Percentiles rank a stretch among this genome's conserved stretches.
These are phyloP conservation scores for Colletotrichum sublineola DNA, from an alignment of 2,329 filamentous ascomycete species.

Conservation along the genomic window DNA sequence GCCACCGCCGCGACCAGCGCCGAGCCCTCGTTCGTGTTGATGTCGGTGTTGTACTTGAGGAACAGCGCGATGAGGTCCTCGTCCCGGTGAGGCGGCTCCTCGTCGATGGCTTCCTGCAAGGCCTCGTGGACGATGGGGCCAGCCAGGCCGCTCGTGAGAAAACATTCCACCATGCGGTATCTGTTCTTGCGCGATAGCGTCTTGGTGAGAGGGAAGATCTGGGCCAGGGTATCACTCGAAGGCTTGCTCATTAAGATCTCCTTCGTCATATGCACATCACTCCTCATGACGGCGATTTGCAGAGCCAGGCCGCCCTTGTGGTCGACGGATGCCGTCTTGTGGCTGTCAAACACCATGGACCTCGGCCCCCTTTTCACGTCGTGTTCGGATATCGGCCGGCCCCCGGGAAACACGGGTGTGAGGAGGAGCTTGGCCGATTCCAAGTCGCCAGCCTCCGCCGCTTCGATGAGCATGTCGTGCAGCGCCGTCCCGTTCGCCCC, in stretches of 20 bases:
- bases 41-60: constrained; percentile 64
- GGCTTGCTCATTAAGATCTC: constrained; percentile 63
- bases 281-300: constrained; percentile 61
- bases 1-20: constrained; percentile 62
- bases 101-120: constrained; percentile 65
- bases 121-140: constrained; percentile 62
- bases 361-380: constrained; percentile 42
- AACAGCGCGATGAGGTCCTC: constrained; percentile 66
- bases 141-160: constrained; percentile 63
- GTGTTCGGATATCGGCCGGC: constrained; percentile 43
- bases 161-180: constrained; percentile 63
- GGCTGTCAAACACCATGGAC: constrained; percentile 55
- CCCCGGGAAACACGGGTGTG: constrained; percentile 60
- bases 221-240: constrained; percentile 60
- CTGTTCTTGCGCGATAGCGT: constrained; percentile 58
- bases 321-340: constrained; percentile 66
- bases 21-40: constrained; percentile 67
- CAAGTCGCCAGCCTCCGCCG: constrained; percentile 62
- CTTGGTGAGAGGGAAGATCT: constrained; percentile 63
- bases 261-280: constrained; percentile 59
- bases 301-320: constrained; percentile 66
- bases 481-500: constrained; percentile 63
- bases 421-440: constrained; percentile 64
- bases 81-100: constrained; percentile 62
- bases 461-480: constrained; percentile 64